phyloP scores from a whole-genome alignment of 2,329 filamentous ascomycete genomes.

The Trichoderma simmonsii region DNA sequence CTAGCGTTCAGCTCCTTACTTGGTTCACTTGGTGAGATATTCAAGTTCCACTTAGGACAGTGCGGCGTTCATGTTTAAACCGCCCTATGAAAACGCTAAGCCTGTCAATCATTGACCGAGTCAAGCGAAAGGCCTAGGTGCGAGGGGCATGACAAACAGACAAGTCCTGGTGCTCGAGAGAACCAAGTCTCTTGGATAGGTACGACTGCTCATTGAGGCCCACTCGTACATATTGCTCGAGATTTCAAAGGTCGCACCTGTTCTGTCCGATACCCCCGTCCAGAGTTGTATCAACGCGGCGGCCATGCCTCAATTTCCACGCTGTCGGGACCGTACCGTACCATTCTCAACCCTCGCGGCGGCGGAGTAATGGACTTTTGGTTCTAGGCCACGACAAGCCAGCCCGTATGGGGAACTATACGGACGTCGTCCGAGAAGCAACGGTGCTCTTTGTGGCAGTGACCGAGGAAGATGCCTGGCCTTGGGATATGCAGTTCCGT shows the following conservation, averaged over 20 bases:
- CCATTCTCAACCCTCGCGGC: constrained; percentile 1
- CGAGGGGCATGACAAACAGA: background rate
- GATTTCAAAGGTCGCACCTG: background rate
- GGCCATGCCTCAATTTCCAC: constrained; percentile 15
- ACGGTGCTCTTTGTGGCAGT: background rate
- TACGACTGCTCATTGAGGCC: background rate
- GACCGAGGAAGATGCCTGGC: background rate
- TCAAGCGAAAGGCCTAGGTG: background rate
- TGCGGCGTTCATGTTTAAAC: background rate
- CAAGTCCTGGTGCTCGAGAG: background rate
- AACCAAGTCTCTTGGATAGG: background rate
- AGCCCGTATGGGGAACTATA: background rate
- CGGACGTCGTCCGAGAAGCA: constrained; percentile 3
- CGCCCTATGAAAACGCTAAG: background rate
- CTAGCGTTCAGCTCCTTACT: background rate
- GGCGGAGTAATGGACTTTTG: constrained; percentile 7
- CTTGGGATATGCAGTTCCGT: background rate
- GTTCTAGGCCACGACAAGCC: background rate
- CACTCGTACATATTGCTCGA: background rate
- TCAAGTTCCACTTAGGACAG: background rate
- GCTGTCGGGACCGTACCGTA: constrained; percentile 8
- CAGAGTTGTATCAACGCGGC: background rate
- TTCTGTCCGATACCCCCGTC: background rate
- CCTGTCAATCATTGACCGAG: background rate
- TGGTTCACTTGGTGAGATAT: background rate